Evolutionary conservation across 352 stramenopile genomes (phyloP).

Genomic region (Pythium insidiosum): DNA sequence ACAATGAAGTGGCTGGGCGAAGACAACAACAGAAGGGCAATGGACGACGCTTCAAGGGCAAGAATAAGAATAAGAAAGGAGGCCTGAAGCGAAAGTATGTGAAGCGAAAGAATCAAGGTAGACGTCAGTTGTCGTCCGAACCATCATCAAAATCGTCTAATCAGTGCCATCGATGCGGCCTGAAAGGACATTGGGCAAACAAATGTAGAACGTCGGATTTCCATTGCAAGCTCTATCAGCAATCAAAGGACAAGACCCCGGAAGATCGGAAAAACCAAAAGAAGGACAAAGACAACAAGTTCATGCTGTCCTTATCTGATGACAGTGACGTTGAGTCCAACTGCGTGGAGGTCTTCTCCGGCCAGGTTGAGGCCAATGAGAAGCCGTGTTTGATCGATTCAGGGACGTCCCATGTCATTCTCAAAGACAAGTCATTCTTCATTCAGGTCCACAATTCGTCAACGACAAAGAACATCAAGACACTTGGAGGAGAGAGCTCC

Average conservation of each 20-base stretch:
- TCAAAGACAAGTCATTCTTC: constrained; percentile 5
- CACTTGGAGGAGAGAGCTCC: constrained; percentile 1
- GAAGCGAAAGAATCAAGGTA: not conserved
- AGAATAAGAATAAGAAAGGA: too few relatives aligned
- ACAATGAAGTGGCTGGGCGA: not conserved
- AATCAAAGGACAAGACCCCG: constrained; percentile 1
- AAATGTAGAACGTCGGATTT: constrained; percentile 2
- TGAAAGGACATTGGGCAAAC: not conserved
- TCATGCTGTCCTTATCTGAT: constrained; percentile 11
- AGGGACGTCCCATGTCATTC: constrained; percentile 6
- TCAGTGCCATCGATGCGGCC: constrained; percentile 7
- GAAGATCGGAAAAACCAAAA: not conserved
- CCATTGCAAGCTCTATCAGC: constrained; percentile 9
- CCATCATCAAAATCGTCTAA: not conserved
- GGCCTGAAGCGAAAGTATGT: too few relatives aligned
- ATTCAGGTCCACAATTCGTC: not conserved
- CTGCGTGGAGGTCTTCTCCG: constrained; percentile 5
- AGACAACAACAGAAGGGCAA: too few relatives aligned
- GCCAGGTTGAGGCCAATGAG: not conserved
- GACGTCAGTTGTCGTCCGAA: not conserved
- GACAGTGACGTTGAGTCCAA: constrained; percentile 7
- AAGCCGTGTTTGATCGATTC: constrained; percentile 4
- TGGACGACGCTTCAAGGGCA: too few relatives aligned
- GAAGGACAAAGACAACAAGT: constrained; percentile 1
- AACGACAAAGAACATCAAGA: constrained; percentile 1